Base-by-base conservation (phyloP, 306 rosid genomes). In the Fragaria nilgerrensis region DNA sequence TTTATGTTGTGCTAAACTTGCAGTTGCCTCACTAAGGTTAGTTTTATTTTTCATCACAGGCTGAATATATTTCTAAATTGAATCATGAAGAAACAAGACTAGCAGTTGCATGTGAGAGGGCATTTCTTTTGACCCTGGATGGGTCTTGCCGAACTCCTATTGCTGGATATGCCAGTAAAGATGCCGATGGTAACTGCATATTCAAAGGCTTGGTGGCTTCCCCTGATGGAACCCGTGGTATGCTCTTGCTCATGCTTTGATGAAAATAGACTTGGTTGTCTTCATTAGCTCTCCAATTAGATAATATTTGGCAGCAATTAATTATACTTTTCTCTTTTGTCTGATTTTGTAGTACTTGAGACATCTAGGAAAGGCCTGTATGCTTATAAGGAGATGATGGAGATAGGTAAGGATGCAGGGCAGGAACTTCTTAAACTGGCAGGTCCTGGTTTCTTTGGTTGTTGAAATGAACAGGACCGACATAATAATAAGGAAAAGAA, bases 111-210 rank as follows among this genome's bases (percentile, higher is more conserved):
- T 87, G 93, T 58, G 97, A 93, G 92, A 86, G 97, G 88, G 92
- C 90, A 58, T 93, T 90, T 69, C 92, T 93, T 63, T 22, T 62
- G 87, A 93, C 91, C 44, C 74, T 93, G 53, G 96, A 93, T 73
- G 97, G 97, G 53, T 93, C 97, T 47, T 93, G 96, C 81, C 96
- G 96, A 41, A 93, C 97, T 64, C 97, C 97, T 23, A 93, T 93
- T 50, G 97, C 96, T 1, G 96, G 97, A 63, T 93, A 93, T 81
- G 97, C 97, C 49, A 79, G 82, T 75, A 90, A 85, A 83, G 92
- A 78, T 44, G 90, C 80, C 49, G 91, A 85, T 67, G 96, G 94
- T 3, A 86, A 86, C 49, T 93, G 97, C 87, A 72, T 90, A 76
- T 93, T 93, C 75, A 86, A 86, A 84, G 96, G 98, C 83, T 83